Conservation (phyloP, 1,139 yeast genomes). For the Magnusiomyces sp. region DNA sequence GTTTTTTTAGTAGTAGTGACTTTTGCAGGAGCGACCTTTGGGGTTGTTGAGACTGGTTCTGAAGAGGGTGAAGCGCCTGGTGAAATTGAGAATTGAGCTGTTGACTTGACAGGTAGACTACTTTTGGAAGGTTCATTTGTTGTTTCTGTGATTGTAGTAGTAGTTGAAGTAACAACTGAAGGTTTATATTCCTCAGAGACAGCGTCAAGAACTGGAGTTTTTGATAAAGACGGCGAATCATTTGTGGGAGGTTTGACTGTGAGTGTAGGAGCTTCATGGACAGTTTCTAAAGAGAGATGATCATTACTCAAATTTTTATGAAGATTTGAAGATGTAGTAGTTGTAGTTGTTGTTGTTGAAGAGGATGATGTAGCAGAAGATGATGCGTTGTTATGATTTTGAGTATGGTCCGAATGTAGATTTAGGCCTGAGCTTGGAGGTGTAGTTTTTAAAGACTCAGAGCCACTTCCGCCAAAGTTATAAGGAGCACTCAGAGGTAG, state of each 20-base stretch:
- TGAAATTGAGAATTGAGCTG: no score
- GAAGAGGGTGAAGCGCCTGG: no score
- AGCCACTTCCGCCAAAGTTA: conserved; percentile 5
- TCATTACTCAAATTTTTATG: no score
- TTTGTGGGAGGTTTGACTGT: no score
- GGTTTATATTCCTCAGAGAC: conserved; percentile 5
- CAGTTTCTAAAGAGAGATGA: no score
- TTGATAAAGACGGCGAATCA: no score
- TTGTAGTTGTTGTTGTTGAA: background rate
- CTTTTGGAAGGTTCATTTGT: conserved; percentile 1
- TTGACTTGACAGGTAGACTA: background rate
- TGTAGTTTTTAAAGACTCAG: conserved; percentile 3
- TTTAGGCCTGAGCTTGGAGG: background rate
- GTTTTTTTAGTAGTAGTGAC: background rate
- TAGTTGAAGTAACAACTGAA: conserved; percentile 1
- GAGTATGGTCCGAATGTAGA: background rate
- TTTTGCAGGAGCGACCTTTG: background rate
- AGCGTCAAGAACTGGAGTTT: conserved; percentile 1
- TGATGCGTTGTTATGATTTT: background rate
- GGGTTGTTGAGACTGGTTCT: no score
- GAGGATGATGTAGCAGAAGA: background rate
- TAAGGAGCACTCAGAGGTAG: conserved; percentile 1
- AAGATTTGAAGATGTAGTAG: background rate
- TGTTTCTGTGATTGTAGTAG: background rate
- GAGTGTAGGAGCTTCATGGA: no score